Evolutionary conservation across 148 eudicot species (phyloP), one percentile per base, ranked within the genome.

Genomic region (Amaranthus hypochondriacus): DNA sequence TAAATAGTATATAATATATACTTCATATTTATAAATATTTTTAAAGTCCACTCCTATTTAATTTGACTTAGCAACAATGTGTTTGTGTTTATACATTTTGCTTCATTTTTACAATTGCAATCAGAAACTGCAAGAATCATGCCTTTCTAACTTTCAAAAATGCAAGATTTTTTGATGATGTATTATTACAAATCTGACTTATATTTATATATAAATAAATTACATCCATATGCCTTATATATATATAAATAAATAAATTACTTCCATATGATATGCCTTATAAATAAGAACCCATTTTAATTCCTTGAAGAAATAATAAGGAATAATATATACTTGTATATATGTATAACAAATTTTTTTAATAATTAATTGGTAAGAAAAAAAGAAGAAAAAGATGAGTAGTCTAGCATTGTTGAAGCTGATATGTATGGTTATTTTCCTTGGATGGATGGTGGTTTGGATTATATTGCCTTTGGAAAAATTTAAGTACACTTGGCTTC

Each of bases 371-470:
- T 66, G 18, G 13, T 7, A 66, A 66, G 5, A n/a, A 18, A 51
- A 44, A 68, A 47, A 6, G 2, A 3, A 4, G 46, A 54, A 51
- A 48, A 69, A 53, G 21, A 83, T 75, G 81, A 70, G 72, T n/a
- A 75, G 61, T 44, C 73, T 76, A 51, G 43, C 70, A 68, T 43
- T 76, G 56, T 48, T 79, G 61, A 87, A 69, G 81, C 62, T 73
- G 57, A 54, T 65, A 50, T 75, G 87, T 47, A 52, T 86, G n/a
- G 7, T 83, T 57, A 72, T 86, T 15, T 84, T 87, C 68, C 70
- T 80, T 5, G 89, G 85, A 44, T 90, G 86, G 83, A 83, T 88
- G 73, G 64, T 90, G 6, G 67, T 88, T 14, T 90, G 95, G 95
- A 73, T 86, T 76, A 71, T 88, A 78, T 57, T 86, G 62, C 90